Evolutionary conservation across 768 basidiomycete genomes (phyloP).

Genomic region (Suillus sp.): DNA sequence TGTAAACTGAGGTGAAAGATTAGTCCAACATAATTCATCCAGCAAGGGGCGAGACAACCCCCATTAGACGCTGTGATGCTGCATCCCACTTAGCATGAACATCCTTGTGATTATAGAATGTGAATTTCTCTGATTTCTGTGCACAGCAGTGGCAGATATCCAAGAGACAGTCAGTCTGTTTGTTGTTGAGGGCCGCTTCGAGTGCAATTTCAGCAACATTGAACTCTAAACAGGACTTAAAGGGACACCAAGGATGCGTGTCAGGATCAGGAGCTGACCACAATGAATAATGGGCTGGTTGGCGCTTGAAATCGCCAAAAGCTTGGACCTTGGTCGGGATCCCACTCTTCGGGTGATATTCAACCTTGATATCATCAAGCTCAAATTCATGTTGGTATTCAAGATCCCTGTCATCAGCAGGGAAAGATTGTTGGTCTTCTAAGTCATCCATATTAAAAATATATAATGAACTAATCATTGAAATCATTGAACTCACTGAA

Average conservation of each 20-base stretch:
- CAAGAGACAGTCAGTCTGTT: background rate
- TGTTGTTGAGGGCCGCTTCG: background rate
- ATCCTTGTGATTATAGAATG: background rate
- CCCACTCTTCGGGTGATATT: background rate
- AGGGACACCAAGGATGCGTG: background rate
- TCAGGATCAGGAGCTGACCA: background rate
- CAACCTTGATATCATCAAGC: background rate
- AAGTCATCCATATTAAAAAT: background rate
- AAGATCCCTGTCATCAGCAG: background rate
- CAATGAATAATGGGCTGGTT: background rate
- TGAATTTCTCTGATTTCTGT: background rate
- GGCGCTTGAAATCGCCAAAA: background rate
- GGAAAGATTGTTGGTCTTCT: background rate
- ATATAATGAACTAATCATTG: background rate
- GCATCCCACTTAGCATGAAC: background rate
- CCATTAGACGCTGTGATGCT: background rate
- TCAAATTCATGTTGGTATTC: background rate
- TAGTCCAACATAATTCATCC: background rate
- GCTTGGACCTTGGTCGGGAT: background rate
- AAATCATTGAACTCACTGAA: background rate
- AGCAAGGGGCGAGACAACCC: background rate
- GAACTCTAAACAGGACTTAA: background rate
- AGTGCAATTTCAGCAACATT: background rate
- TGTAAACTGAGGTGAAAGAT: background rate
- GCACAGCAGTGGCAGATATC: background rate